Base-by-base conservation (phyloP, 2,329 filamentous ascomycete species). In the Exophiala dermatitidis region DNA sequence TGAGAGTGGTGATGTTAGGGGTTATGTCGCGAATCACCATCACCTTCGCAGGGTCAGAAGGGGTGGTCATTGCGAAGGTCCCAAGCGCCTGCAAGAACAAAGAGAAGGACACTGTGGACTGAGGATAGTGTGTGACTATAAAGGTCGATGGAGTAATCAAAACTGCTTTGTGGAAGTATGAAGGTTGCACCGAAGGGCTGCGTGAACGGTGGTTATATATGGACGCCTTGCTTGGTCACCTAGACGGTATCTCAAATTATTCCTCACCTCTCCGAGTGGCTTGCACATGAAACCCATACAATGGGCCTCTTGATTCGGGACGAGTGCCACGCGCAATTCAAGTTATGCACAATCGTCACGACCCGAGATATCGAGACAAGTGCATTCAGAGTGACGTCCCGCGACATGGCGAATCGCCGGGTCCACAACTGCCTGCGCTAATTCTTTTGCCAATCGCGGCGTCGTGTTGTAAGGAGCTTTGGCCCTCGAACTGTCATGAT, bases 21-120 rank as follows among this genome's bases (percentile, higher is more conserved):
- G 86, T 88, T 63, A 97, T 73, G 63, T 90, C 80, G 59, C 91
- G 87, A 65, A 95, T 91, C 57, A 95, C 88, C 85, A 95, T 94
- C 59, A 93, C 84, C 65, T 88, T 82, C 12, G 83, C 79, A 8
- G 90, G 90, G 63, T 91, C 84, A 10, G 72, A 64, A 3, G 85
- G 85, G 52, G 81, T 80, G 81, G 85, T 85, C 46, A 56, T 65
- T 34, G 43, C 49, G 38, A 54, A 48, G 32, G 44, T n/a, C 31
- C 19, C 40, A 33, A 10, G 19, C n/a, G 38, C 3, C 5, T 26
- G 12, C 6, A 41, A 5, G 28, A 28, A 31, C 6, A 30, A 6
- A 41, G 26, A 10, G 43, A 31, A 5, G 36, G 29, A 30, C 33
- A 31, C 45, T 29, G 19, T 36, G 32, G 31, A 38, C 36, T 43